These are phyloP conservation scores for Penicillium verrucosum DNA, from an alignment of 2,329 filamentous ascomycete genomes.

Conservation along the genomic window DNA sequence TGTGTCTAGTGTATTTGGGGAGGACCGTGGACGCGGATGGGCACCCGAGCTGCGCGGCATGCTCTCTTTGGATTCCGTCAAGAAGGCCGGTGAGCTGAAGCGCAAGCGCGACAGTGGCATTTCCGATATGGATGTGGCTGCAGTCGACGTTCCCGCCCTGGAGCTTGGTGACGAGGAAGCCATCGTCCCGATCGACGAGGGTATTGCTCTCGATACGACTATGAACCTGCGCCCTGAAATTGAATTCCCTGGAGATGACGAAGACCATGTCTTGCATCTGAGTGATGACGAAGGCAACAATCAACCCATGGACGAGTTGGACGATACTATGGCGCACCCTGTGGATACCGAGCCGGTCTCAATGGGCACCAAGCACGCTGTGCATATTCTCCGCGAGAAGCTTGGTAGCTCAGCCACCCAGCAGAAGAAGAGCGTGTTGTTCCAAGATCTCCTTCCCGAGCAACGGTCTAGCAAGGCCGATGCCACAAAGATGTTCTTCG, in stretches of 20 bases:
- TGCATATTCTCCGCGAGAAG: conserved; percentile 85
- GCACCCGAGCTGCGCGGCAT: conserved; percentile 91
- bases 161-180: conserved; percentile 66
- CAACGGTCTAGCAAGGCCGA: conserved; percentile 76
- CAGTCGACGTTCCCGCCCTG: conserved; percentile 60
- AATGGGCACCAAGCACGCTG: conserved; percentile 88
- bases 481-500: conserved; percentile 99
- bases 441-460: conserved; percentile 89
- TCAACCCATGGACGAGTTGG: conserved; percentile 61
- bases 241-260: conserved; percentile 62
- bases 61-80: conserved; percentile 79
- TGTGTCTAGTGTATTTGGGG: conserved; percentile 79
- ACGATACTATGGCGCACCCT: conserved; percentile 77
- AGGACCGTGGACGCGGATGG: conserved; percentile 74
- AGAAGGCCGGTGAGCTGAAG: conserved; percentile 76
- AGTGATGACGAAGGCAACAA: conserved; percentile 48
- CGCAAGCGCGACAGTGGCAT: conserved; percentile 88
- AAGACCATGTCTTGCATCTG: conserved; percentile 41
- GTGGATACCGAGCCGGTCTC: conserved; percentile 84
- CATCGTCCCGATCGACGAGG: conserved; percentile 47
- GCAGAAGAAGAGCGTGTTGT: conserved; percentile 76
- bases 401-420: conserved; percentile 68
- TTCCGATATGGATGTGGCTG: conserved; percentile 71
- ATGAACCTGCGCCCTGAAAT: conserved; percentile 57
- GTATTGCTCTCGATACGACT: conserved; percentile 50